Evolutionary conservation across 73 alveolate genomes (phyloP), one percentile per base, ranked within the genome.

Genomic region (Blepharisma stoltei): DNA sequence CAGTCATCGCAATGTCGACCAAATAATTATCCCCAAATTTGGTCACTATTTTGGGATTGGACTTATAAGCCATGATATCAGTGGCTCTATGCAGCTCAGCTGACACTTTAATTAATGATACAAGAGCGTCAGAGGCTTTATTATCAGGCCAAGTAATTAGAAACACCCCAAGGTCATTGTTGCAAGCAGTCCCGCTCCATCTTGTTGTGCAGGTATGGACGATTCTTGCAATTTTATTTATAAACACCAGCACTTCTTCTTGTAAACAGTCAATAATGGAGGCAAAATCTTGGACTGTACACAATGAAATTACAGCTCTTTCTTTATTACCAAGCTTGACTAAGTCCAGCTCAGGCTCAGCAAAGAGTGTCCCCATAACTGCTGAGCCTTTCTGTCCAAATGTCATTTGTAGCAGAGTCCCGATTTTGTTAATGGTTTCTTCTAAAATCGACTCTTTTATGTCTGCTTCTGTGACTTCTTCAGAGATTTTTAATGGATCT

Each of bases 1-100:
- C 55, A 11, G 94, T 96, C 70, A 94, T 90, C 20, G 92, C 92
- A 11, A 94, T 77, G 48, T 85, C 82, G 43, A 95, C 89, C 68
- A 77, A 68, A 77, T 68, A 84, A 49, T 88, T 78, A 18, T 78
- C 65, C 9, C 88, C 88, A 52, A 81, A 67, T 54, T 49, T 69
- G 67, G 54, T 68, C 18, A 38, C 37, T 21, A 84, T 75, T 37
- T 77, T 79, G 0, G 95, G 95, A 55, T 85, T 84, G 77, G 81
- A 80, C 53, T 55, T 78, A 73, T 80, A 88, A 6, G 81, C 67
- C 52, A 80, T 83, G 9, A 88, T 67, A 50, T 88, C 92, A 54
- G 83, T 20, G 20, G 92, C 83, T 81, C 95, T 84, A 8, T 90
- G 47, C 5, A 88, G 71, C 60, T 88, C 95, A 25, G 92, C 80